These are phyloP conservation scores for Pseudogymnoascus sp. DNA, from an alignment of 2,329 filamentous ascomycete species.

Conservation along the genomic window DNA sequence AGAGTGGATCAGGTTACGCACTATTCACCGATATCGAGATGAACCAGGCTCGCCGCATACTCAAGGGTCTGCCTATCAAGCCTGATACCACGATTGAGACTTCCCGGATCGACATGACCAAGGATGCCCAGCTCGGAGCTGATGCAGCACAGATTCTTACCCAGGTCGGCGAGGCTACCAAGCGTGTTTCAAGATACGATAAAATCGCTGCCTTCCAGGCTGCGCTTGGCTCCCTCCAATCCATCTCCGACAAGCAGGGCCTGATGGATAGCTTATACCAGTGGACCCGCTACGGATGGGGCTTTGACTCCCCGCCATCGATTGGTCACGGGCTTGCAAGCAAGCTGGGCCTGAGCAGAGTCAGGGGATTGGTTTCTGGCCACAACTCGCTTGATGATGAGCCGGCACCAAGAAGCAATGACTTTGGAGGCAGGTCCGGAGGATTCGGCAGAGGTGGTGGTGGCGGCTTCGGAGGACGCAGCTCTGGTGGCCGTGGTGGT, in stretches of 20 bases:
- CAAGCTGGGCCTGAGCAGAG: constrained; percentile 20
- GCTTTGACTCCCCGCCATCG: constrained; percentile 25
- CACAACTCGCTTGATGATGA: constrained; percentile 5
- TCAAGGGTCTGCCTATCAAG: constrained; percentile 25
- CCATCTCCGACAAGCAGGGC: not conserved
- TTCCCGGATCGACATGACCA: constrained; percentile 27
- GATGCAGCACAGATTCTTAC: constrained; percentile 21
- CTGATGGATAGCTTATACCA: constrained; percentile 21
- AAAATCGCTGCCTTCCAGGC: constrained; percentile 25
- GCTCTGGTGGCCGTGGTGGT: not conserved
- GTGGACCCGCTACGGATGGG: constrained; percentile 28
- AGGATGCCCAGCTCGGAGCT: constrained; percentile 27
- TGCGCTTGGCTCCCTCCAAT: constrained; percentile 14
- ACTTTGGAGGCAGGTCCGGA: constrained; percentile 9
- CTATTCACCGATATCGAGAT: constrained; percentile 21
- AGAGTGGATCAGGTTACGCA: constrained; percentile 55
- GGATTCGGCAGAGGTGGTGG: not conserved
- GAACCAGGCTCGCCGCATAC: constrained; percentile 16
- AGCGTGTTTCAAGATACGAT: constrained; percentile 19
- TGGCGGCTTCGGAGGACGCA: not conserved
- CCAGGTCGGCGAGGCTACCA: constrained; percentile 24
- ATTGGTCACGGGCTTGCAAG: constrained; percentile 16
- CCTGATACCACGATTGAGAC: constrained; percentile 21
- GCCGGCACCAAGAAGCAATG: not conserved
- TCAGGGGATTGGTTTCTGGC: constrained; percentile 1